These are phyloP conservation scores for Rhizoclosmatium sp. DNA, from an alignment of 192 early-diverging fungal genomes.

Conservation along the genomic window DNA sequence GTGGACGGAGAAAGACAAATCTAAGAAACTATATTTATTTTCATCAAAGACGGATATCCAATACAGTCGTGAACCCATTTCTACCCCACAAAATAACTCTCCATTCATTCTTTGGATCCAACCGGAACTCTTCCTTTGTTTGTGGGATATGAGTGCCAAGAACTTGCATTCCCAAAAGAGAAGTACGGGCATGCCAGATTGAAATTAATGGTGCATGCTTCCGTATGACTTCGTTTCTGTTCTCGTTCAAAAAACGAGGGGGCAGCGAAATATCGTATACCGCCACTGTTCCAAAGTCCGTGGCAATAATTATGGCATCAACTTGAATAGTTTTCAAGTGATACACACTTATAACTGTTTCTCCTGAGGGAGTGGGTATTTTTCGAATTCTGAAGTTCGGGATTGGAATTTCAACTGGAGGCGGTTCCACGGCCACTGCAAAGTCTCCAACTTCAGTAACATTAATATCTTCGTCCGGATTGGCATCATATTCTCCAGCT, in stretches of 20 bases:
- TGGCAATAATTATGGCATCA: constrained; percentile 30
- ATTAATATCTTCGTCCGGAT: neutral
- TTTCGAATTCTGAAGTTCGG: constrained; percentile 22
- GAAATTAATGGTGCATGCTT: constrained; percentile 7
- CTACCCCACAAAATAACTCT: constrained; percentile 14
- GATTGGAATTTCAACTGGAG: neutral
- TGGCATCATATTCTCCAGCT: neutral
- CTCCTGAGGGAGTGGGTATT: constrained; percentile 10
- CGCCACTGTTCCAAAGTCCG: constrained; percentile 34
- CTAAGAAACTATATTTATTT: neutral
- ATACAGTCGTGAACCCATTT: constrained; percentile 6
- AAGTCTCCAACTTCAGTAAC: neutral
- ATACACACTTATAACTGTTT: constrained; percentile 27
- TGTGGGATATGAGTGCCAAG: constrained; percentile 6
- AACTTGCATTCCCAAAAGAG: constrained; percentile 30
- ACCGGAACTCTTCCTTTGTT: neutral
- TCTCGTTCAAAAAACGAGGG: neutral
- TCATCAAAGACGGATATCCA: constrained; percentile 8
- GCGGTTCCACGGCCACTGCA: neutral
- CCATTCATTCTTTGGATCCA: constrained; percentile 3
- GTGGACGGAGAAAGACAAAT: neutral
- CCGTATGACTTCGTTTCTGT: neutral
- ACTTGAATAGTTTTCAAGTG: constrained; percentile 23
- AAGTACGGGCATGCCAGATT: constrained; percentile 15
- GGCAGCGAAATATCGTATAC: constrained; percentile 27